phyloP scores from a whole-genome alignment of 2,329 filamentous ascomycete genomes.

The Teratosphaeria zuluensis region DNA sequence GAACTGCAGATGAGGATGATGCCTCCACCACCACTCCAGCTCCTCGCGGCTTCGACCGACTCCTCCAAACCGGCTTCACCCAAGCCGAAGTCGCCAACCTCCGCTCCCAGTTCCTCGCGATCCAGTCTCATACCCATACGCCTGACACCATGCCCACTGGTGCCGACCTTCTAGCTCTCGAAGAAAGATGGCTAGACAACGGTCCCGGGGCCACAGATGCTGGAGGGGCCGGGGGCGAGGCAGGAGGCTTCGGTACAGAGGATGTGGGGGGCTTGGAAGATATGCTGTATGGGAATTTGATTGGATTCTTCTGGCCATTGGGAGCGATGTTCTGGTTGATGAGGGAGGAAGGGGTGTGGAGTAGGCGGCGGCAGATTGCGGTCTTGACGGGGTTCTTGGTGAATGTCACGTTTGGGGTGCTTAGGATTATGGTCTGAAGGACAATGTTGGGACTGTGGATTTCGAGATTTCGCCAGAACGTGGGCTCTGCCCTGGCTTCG shows the following conservation, averaged over 20 bases:
- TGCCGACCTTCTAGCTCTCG: conserved; percentile 63
- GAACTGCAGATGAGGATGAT: background rate
- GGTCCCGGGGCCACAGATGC: conserved; percentile 22
- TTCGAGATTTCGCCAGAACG: background rate
- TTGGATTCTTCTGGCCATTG: conserved; percentile 91
- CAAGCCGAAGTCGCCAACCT: conserved; percentile 73
- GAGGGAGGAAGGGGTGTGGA: conserved; percentile 80
- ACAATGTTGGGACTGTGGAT: background rate
- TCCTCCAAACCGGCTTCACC: conserved; percentile 73
- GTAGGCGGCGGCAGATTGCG: conserved; percentile 72
- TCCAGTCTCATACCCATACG: conserved; percentile 72
- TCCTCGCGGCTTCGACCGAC: conserved; percentile 78
- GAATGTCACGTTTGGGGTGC: conserved; percentile 65
- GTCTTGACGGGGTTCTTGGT: conserved; percentile 76
- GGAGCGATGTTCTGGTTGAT: conserved; percentile 78
- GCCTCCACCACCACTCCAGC: conserved; percentile 40
- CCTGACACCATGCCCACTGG: conserved; percentile 82
- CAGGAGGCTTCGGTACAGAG: conserved; percentile 37
- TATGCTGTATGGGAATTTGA: conserved; percentile 76
- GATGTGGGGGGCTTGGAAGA: conserved; percentile 65
- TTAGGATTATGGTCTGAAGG: conserved; percentile 44
- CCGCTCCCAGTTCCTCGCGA: conserved; percentile 77
- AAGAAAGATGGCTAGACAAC: conserved; percentile 84
- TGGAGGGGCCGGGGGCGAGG: conserved; percentile 24
- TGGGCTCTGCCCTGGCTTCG: too few species aligned